Evolutionary conservation across 2,329 filamentous ascomycete species (phyloP), one percentile per base, ranked within the genome.

Genomic region (Exophiala lecanii-corni): DNA sequence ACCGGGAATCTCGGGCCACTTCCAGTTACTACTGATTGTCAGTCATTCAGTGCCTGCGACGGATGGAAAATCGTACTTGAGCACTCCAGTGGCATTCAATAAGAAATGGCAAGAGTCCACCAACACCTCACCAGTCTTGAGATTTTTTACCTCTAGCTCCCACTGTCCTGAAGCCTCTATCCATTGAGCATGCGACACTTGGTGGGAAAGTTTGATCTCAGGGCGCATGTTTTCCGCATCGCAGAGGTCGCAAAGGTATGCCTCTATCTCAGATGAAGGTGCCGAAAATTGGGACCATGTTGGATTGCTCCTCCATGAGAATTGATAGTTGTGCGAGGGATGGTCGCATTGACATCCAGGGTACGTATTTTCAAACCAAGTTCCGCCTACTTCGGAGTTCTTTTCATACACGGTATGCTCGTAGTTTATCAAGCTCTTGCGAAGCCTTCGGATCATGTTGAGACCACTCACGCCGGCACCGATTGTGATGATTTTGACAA

Each of bases 181-280:
- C 72, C 71, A 75, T 34, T 66, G 64, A n/a, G 66, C 63, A 3
- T 66, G 65, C 0, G 63, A 57, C 12, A 73, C 64, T 48, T 71
- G 61, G 2, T 66, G 69, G 42, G 69, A 66, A 58, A 75, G 73
- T 1, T 57, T 69, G 68, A 75, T 74, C 66, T 62, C 3, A 75
- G 59, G 35, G 65, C 68, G 41, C 73, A 74, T 0, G 62, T 63
- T 2, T 57, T 85, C 73, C 52, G 85, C 82, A 5, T 72, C 59
- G 49, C 66, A 69, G 12, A 75, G 67, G 47, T 69, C 69, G 38
- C 66, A 54, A 1, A 75, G 61, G 45, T 75, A 75, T 25, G 62
- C 59, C 54, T 64, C 66, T 36, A 73, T 72, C 36, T 72, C 69
- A 2, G 62, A 58, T 2, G 65, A 61, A 48, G 66, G 63, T 4